A percentile compares a stretch with the other conserved stretches of the same genome.
phyloP scores from a whole-genome alignment of 2,329 filamentous ascomycete species.

The Shiraia sp. region DNA sequence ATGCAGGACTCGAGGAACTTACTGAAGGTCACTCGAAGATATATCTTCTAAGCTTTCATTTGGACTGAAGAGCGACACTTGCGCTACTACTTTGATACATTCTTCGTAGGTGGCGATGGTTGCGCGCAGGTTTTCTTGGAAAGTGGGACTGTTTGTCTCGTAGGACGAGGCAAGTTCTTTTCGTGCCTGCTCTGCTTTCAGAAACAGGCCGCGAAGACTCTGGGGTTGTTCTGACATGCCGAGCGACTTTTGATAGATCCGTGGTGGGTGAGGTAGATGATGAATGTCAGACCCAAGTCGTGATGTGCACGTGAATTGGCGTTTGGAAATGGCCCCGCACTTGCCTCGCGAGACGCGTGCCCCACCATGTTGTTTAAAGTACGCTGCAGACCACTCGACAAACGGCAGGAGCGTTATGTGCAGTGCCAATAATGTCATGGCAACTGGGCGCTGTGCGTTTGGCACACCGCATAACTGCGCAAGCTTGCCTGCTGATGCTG shows the following conservation, averaged over 20 bases:
- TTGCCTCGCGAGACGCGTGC: slow-evolving; percentile 16
- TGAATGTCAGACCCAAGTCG: slow-evolving; percentile 1
- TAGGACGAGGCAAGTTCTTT: slow-evolving; percentile 64
- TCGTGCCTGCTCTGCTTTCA: slow-evolving; percentile 59
- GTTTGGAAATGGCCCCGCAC: slow-evolving; percentile 20
- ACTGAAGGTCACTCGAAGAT: slow-evolving; percentile 81
- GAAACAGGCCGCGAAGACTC: slow-evolving; percentile 60
- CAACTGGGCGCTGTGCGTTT: neutral
- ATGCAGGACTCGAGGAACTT: slow-evolving; percentile 20
- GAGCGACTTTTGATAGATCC: neutral
- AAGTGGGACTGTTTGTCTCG: slow-evolving; percentile 67
- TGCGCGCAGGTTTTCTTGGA: slow-evolving; percentile 67
- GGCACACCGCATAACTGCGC: too few relatives aligned
- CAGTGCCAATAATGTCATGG: too few relatives aligned
- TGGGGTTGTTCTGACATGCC: slow-evolving; percentile 51
- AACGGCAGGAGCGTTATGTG: neutral
- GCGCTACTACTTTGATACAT: slow-evolving; percentile 69
- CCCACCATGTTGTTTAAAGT: slow-evolving; percentile 10
- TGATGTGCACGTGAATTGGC: slow-evolving; percentile 29
- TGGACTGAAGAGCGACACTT: slow-evolving; percentile 81
- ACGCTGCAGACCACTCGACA: neutral
- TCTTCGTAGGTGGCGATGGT: slow-evolving; percentile 74
- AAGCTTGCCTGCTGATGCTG: neutral
- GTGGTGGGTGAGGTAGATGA: slow-evolving; percentile 2
- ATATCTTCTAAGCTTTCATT: slow-evolving; percentile 92